Percentiles rank a stretch among this genome's conserved stretches.
phyloP scores from a whole-genome alignment of 345 rosid genomes.

The Xanthoceras sorbifolium region DNA sequence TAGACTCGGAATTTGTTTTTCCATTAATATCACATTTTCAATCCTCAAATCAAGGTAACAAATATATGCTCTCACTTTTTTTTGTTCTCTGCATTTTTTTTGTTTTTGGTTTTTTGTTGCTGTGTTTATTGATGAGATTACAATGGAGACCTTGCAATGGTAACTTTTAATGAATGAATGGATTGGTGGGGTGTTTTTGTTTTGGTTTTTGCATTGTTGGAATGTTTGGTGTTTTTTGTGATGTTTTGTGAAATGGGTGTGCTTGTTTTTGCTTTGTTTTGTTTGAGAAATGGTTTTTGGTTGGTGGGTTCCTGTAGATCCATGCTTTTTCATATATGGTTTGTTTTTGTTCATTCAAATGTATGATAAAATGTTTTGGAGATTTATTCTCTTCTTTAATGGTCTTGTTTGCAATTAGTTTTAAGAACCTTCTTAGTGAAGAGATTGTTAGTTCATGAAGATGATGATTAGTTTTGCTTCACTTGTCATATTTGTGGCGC shows the following conservation, averaged over 20 bases:
- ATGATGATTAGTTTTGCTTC: not conserved
- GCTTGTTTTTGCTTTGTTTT: not conserved
- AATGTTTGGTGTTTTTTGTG: not conserved
- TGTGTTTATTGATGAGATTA: not conserved
- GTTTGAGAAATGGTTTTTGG: constrained; percentile 1
- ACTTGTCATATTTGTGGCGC: not conserved
- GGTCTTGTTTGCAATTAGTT: not conserved
- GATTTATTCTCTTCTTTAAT: constrained; percentile 7
- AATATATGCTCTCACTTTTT: constrained; percentile 5
- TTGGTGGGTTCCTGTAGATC: constrained; percentile 9
- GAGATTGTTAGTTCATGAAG: not conserved
- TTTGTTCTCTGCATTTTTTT: not conserved
- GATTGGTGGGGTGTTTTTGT: not conserved
- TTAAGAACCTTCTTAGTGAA: too few species aligned
- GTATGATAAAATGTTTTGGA: not conserved
- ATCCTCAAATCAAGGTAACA: constrained; percentile 48
- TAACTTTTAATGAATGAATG: not conserved
- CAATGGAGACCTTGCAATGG: constrained; percentile 10
- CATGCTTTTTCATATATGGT: not conserved
- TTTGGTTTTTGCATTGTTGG: constrained; percentile 1
- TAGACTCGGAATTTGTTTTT: constrained; percentile 11
- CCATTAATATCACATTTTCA: not conserved
- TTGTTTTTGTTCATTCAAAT: not conserved
- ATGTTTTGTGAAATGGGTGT: constrained; percentile 17
- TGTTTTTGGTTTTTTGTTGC: not conserved